Evolutionary conservation across 2,329 filamentous ascomycete genomes (phyloP), one percentile per base, ranked within the genome.

Genomic region (Aspergillus awamori): DNA sequence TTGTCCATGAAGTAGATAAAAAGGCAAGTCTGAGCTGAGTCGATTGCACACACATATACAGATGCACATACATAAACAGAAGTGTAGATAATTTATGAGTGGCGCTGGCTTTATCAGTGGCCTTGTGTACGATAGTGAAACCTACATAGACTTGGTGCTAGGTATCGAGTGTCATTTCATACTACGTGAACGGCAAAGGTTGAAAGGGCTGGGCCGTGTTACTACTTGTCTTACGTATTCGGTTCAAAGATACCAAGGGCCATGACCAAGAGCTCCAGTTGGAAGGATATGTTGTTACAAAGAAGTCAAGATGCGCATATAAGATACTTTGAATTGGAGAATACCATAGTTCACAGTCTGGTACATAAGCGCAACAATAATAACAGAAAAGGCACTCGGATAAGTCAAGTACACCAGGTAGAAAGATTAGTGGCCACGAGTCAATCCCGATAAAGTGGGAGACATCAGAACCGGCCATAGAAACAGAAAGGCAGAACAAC

Each of bases 381-480:
- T 53, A 57, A 33, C 8, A 49, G 26, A n/a, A 22, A 10, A 41
- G 36, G 17, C 53, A 48, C 59, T 26, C 55, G 58, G 36, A 51
- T 54, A 26, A 58, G 53, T 48, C 41, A 57, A 58, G 45, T 47
- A 59, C n/a, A 51, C 28, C 47, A 61, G 65, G 57, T 59, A 63
- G 65, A 58, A 10, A 33, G 33, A 56, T 56, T 56, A 56, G 22
- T 54, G 70, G 79, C 79, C 80, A 82, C 81, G 81, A 82, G 81
- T 83, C 81, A 78, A 82, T 79, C 77, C 76, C 64, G 63, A 55
- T 38, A 63, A 63, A 65, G 64, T 52, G 74, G 79, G 80, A 82
- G 80, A 83, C 81, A 72, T 82, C 81, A 83, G 81, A 82, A 80
- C 75, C 78, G 79, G 76, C 78, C 71, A 47, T 28, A n/a, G 43